Evolutionary conservation across 2,329 filamentous ascomycete genomes (phyloP), one percentile per base, ranked within the genome.

Genomic region (Rachicladosporium sp.): DNA sequence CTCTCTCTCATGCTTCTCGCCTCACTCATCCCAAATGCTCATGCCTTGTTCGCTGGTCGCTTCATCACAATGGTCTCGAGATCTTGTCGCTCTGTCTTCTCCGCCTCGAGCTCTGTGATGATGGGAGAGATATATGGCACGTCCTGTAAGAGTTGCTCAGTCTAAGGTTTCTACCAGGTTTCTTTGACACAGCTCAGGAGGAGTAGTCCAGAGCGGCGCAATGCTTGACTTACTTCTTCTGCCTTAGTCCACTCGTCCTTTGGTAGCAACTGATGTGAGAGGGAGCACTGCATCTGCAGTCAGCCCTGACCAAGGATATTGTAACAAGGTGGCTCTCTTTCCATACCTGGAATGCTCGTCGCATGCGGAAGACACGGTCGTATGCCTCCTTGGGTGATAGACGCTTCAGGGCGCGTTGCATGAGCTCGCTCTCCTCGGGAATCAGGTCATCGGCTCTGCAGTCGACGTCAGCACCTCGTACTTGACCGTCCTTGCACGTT

Each of bases 321-420:
- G 50, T 34, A 31, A 41, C 40, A 43, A 36, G 35, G 33, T 44
- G 40, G 38, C 33, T 29, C 61, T 19, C 15, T 19, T 19, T 19
- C 15, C 15, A 49, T 68, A 83, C 80, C 74, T 98, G 91, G 68
- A 93, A 80, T 57, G 91, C 89, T 68, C 91, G 80, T 70, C 91
- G 85, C 66, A 98, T 78, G 60, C 91, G 88, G 80, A 87, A 98
- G 63, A 96, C 78, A 64, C 91, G 89, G 71, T 98, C 91, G 70
- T 96, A 96, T 57, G 80, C 75, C 63, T 91, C 85, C 73, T 93
- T 85, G 57, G 85, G 75, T 43, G 83, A 77, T 47, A 98, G 82
- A 63, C 91, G 86, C 75, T 84, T 83, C 59, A 98, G 76, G 48
- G 91, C 91, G 54, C 80, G 75, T 66, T 91, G 81, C 57, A 94